phyloP scores from a whole-genome alignment of 805 yeast genomes.

The Saccharomycopsis fodiens region DNA sequence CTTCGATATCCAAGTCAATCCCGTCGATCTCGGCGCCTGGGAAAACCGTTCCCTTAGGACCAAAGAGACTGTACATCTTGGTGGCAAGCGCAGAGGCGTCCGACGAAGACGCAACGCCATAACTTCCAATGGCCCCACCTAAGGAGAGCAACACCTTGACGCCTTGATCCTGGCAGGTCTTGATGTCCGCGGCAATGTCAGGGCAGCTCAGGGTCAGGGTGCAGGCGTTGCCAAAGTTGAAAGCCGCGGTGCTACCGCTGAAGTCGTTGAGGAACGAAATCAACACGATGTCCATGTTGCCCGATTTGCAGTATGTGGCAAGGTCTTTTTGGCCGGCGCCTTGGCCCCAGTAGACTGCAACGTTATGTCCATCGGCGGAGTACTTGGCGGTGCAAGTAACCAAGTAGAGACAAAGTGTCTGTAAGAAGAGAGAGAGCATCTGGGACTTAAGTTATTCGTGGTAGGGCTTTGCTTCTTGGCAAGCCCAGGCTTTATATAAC shows the following conservation, averaged over 20 bases:
- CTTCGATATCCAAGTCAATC: constrained; percentile 85
- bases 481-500: too few relatives aligned
- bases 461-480: too few relatives aligned
- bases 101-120: constrained; percentile 1
- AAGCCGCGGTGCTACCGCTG: neutral
- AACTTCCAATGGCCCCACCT: constrained; percentile 64
- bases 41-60: constrained; percentile 30
- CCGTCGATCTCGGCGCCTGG: constrained; percentile 75
- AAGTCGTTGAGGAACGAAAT: constrained; percentile 28
- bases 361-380: constrained; percentile 29
- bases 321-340: constrained; percentile 29
- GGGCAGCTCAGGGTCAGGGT: constrained; percentile 22
- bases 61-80: constrained; percentile 8
- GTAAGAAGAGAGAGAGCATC: too few relatives aligned
- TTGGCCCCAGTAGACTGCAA: constrained; percentile 77
- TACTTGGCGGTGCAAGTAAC: constrained; percentile 9
- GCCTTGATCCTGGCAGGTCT: constrained; percentile 67
- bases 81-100: constrained; percentile 9
- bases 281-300: constrained; percentile 27
- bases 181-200: constrained; percentile 55
- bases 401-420: neutral
- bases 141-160: constrained; percentile 67
- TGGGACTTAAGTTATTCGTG: too few relatives aligned
- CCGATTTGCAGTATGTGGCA: constrained; percentile 13
- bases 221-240: constrained; percentile 12